Percentiles rank a stretch among this genome's conserved stretches.
Evolutionary conservation across 495 filamentous ascomycete genomes (phyloP).

Genomic region (Beverwykella pulmonaria): DNA sequence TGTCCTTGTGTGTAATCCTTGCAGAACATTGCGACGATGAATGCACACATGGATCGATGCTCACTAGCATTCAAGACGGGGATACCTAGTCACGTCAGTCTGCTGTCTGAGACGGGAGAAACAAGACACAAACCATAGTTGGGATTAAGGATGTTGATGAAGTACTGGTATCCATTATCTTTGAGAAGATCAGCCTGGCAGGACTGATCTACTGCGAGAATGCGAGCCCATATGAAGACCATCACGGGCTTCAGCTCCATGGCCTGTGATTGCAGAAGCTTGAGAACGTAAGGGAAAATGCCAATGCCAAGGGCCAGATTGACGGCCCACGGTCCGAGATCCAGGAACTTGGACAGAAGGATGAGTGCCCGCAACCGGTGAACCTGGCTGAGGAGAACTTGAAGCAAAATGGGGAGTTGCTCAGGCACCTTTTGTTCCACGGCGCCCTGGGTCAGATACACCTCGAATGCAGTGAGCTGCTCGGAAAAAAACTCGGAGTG

Average conservation of each 20-base stretch:
- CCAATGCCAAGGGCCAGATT: conserved; percentile 95
- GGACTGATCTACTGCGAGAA: conserved; percentile 90
- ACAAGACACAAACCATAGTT: conserved; percentile 57
- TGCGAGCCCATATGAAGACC: conserved; percentile 99
- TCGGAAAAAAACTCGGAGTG: conserved; percentile 97
- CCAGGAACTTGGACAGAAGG: conserved; percentile 88
- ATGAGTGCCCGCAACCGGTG: conserved; percentile 93
- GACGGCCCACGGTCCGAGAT: conserved; percentile 96
- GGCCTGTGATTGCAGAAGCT: conserved; percentile 91
- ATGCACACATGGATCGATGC: conserved; percentile 98
- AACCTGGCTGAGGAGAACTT: conserved; percentile 93
- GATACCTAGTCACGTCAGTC: conserved; percentile 46
- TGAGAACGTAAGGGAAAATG: conserved; percentile 97
- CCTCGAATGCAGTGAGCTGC: conserved; percentile 95
- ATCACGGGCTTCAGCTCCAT: conserved; percentile 95
- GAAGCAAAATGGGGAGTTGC: conserved; percentile 93
- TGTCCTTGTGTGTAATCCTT: conserved; percentile 89
- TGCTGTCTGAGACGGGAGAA: not conserved
- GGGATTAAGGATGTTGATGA: conserved; percentile 85
- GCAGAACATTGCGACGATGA: conserved; percentile 96
- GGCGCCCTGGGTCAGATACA: conserved; percentile 89
- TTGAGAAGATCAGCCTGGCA: conserved; percentile 92
- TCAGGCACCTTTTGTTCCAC: conserved; percentile 83
- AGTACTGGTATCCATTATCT: conserved; percentile 96
- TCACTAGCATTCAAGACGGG: conserved; percentile 83